phyloP scores from a whole-genome alignment of 2,329 filamentous ascomycete species.

The Aaosphaeria arxii region DNA sequence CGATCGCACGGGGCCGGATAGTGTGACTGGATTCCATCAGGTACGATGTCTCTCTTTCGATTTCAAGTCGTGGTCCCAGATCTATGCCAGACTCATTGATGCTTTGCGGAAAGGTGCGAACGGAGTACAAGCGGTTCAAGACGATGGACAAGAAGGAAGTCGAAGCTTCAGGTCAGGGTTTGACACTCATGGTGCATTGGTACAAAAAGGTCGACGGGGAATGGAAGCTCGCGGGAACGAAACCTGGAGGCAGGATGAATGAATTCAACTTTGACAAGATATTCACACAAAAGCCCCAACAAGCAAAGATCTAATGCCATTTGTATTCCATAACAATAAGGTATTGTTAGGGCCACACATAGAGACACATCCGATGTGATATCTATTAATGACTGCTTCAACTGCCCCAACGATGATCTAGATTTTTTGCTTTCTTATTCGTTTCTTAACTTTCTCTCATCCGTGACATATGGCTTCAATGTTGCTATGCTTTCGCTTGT shows the following conservation, averaged over 20 bases:
- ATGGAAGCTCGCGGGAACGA: slow-evolving; percentile 4
- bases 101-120: slow-evolving; percentile 1
- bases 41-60: neutral
- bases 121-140: slow-evolving; percentile 7
- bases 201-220: slow-evolving; percentile 6
- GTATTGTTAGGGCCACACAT: too few species aligned
- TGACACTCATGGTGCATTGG: slow-evolving; percentile 7
- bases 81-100: neutral
- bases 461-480: too few species aligned
- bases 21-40: slow-evolving; percentile 7
- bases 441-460: too few species aligned
- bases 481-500: too few species aligned
- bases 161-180: slow-evolving; percentile 4
- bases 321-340: too few species aligned
- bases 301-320: neutral
- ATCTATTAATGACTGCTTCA: too few species aligned
- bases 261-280: slow-evolving; percentile 8
- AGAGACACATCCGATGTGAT: too few species aligned
- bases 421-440: too few species aligned
- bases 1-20: slow-evolving; percentile 6
- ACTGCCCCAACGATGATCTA: too few species aligned
- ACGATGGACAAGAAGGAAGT: slow-evolving; percentile 7
- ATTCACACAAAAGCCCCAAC: neutral
- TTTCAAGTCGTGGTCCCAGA: too few species aligned
- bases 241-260: slow-evolving; percentile 6